Evolutionary conservation across 257 asterid species (phyloP), one percentile per base, ranked within the genome.

Genomic region (Solanum peruvianum): DNA sequence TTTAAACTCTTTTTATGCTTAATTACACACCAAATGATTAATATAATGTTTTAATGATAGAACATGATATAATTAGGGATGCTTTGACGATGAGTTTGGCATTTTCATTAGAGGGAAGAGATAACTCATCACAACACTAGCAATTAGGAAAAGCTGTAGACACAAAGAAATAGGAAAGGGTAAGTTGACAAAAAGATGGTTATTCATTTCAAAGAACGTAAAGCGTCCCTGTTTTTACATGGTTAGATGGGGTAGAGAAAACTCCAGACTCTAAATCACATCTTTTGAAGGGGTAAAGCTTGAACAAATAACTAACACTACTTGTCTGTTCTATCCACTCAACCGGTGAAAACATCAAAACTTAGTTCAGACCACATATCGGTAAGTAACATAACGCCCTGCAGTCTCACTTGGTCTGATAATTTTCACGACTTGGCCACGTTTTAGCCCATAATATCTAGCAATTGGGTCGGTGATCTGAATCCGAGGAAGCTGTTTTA

Each of bases 381-480:
- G 89, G 80, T 96, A 96, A n/a, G 99, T 96, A 87, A 96, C 91
- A 33, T 96, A 95, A 16, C 93, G 93, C 6, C 99, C 98, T 47
- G 98, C 98, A 76, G 98, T 96, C 92, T 96, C 99, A 90, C 99
- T 96, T 13, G 99, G 96, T 39, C 99, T 93, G 85, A 91, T 95
- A 20, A 96, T 94, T 88, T 93, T 96, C 76, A 94, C 96, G 13
- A 95, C 98, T 58, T 96, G 96, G 18, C 96, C 95, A 7, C 98
- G 94, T 89, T 91, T 95, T 27, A 96, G 92, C 16, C 98, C 98
- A 14, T 96, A 96, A 70, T 95, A 96, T 91, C 96, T 90, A 33
- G 99, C 94, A 81, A 96, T 89, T 14, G 98, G 99, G 87, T 94
- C 99, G 11, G 96, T 94, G 23, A 95, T 84, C 91, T 95, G 99